These are phyloP conservation scores for Plantago elongata DNA, from an alignment of 257 asterid genomes.

Conservation along the genomic window DNA sequence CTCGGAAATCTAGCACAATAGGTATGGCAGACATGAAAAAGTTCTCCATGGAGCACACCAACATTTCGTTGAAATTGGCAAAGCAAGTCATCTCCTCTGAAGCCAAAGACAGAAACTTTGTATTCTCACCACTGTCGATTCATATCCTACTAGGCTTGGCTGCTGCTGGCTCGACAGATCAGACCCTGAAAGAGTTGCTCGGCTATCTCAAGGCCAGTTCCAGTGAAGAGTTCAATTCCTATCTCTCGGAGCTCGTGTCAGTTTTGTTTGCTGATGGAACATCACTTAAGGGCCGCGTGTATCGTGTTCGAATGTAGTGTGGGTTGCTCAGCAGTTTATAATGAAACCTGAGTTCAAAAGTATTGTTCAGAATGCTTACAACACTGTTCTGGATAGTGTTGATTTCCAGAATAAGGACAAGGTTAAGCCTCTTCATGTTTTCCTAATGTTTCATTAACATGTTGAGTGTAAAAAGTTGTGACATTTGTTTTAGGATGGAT, in stretches of 20 bases:
- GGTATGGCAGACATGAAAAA: no score
- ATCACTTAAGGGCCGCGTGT: constrained; percentile 34
- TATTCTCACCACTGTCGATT: constrained; percentile 51
- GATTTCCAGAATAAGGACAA: constrained; percentile 42
- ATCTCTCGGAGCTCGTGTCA: constrained; percentile 39
- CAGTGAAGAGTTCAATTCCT: constrained; percentile 24
- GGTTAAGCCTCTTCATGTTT: no score
- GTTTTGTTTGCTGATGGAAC: constrained; percentile 39
- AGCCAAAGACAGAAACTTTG: constrained; percentile 31
- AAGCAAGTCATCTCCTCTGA: constrained; percentile 28
- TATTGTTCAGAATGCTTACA: constrained; percentile 33
- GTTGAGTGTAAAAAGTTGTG: no score
- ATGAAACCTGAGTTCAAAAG: constrained; percentile 38
- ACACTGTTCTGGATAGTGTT: constrained; percentile 35
- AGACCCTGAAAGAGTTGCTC: constrained; percentile 35
- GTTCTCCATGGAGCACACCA: no score
- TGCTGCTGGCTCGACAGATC: constrained; percentile 43
- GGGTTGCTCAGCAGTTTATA: constrained; percentile 38
- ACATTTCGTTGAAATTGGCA: no score
- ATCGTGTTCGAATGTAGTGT: constrained; percentile 47
- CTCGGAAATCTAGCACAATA: no score
- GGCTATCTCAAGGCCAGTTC: constrained; percentile 30
- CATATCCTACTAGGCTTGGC: constrained; percentile 39
- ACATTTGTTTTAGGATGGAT: no score
- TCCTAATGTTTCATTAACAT: no score